A percentile compares a stretch with the other conserved stretches of the same genome.
Conservation (phyloP, 345 rosid species). For the Heritiera fomes region DNA sequence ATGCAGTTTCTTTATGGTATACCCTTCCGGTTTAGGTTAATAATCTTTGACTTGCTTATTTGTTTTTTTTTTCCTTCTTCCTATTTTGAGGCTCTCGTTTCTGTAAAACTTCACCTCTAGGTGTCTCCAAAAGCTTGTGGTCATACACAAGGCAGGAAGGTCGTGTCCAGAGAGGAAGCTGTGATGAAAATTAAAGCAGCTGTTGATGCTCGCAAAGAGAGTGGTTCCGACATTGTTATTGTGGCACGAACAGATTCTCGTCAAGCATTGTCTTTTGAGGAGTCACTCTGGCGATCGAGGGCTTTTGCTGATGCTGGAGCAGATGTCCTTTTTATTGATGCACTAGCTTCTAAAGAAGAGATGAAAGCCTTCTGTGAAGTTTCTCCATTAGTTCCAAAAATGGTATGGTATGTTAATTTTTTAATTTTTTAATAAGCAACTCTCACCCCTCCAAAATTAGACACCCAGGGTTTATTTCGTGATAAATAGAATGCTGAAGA, state of each 20-base stretch:
- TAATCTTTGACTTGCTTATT: not conserved
- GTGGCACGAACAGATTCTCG: constrained; percentile 85
- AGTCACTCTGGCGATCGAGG: constrained; percentile 77
- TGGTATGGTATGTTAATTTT: constrained; percentile 49
- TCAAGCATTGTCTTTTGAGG: constrained; percentile 78
- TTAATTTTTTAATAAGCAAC: constrained; percentile 14
- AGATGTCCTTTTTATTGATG: constrained; percentile 80
- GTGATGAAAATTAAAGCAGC: constrained; percentile 84
- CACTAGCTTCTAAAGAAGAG: constrained; percentile 82
- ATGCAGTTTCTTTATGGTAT: not conserved
- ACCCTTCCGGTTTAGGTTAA: not conserved
- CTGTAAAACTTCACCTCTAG: constrained; percentile 37
- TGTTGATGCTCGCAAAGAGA: constrained; percentile 78
- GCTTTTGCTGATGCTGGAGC: constrained; percentile 97
- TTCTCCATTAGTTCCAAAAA: constrained; percentile 75
- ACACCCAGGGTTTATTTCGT: not conserved
- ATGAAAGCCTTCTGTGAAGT: constrained; percentile 89
- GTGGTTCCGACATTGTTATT: constrained; percentile 75
- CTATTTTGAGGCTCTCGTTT: constrained; percentile 15
- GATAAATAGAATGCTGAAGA: not conserved
- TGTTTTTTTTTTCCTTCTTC: not conserved
- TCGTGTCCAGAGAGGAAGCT: constrained; percentile 86
- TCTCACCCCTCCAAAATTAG: not conserved
- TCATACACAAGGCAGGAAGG: constrained; percentile 66
- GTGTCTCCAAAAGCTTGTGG: constrained; percentile 83